phyloP scores from a whole-genome alignment of 257 asterid species.

The Capsicum baccatum region DNA sequence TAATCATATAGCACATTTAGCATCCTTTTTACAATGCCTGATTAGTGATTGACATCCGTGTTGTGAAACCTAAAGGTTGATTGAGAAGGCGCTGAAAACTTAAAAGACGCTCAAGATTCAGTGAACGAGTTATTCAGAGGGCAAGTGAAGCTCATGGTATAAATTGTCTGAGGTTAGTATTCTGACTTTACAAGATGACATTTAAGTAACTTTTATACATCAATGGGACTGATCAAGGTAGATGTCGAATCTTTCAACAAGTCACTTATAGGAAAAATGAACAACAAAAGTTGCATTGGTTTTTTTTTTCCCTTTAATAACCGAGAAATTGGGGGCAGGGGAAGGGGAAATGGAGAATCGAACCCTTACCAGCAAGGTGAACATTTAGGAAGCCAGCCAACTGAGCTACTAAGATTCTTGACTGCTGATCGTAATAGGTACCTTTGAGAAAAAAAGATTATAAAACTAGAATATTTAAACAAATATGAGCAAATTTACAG shows the following conservation, averaged over 20 bases:
- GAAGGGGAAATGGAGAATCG: too few species aligned
- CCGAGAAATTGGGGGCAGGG: too few species aligned
- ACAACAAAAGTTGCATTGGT: background rate
- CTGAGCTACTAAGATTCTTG: too few species aligned
- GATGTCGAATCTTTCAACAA: background rate
- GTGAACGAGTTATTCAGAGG: background rate
- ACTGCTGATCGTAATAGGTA: too few species aligned
- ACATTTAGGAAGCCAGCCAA: too few species aligned
- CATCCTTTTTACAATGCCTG: background rate
- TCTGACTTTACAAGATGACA: background rate
- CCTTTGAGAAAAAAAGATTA: too few species aligned
- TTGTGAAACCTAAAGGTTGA: background rate
- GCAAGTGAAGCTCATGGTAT: background rate
- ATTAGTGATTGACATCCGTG: background rate
- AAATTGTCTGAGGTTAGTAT: background rate
- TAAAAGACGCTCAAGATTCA: background rate
- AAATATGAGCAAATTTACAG: too few species aligned
- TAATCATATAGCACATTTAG: too few species aligned
- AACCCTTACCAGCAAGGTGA: too few species aligned
- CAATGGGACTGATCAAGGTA: background rate
- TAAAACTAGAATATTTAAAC: too few species aligned
- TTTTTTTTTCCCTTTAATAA: too few species aligned
- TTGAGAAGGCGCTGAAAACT: background rate
- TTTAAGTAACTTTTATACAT: background rate
- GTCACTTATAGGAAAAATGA: background rate